Percentiles rank a stretch among this genome's conserved stretches.
phyloP scores from a whole-genome alignment of 345 rosid species.

The Xanthoceras sorbifolium region DNA sequence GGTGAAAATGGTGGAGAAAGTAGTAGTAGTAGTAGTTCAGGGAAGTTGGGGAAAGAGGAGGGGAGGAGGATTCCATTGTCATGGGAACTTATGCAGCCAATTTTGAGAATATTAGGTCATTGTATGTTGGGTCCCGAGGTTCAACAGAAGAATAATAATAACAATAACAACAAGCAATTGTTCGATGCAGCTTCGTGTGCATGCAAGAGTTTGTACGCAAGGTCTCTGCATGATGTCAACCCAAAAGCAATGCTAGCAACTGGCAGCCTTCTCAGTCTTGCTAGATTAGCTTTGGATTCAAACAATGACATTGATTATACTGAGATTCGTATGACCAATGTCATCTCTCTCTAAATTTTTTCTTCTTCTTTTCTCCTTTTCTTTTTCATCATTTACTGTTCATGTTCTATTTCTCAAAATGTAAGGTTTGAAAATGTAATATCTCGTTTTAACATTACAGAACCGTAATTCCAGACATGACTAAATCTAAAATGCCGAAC shows the following conservation, averaged over 20 bases:
- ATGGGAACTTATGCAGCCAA: slow-evolving; percentile 86
- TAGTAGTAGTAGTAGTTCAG: neutral
- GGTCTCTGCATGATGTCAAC: slow-evolving; percentile 64
- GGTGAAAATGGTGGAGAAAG: neutral
- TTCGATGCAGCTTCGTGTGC: slow-evolving; percentile 50
- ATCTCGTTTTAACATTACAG: no score
- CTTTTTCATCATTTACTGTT: neutral
- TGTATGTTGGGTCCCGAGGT: slow-evolving; percentile 53
- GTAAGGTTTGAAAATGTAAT: no score
- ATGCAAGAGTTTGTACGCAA: slow-evolving; percentile 55
- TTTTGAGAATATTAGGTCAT: slow-evolving; percentile 71
- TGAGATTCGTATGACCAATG: slow-evolving; percentile 43
- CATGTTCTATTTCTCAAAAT: no score
- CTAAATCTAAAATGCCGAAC: no score
- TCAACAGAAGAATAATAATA: no score
- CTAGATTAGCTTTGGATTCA: slow-evolving; percentile 47
- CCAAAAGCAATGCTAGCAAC: slow-evolving; percentile 73
- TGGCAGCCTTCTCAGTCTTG: slow-evolving; percentile 60
- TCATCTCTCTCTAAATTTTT: slow-evolving; percentile 31
- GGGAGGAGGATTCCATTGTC: slow-evolving; percentile 54
- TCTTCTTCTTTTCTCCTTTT: neutral
- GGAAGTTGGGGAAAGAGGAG: no score
- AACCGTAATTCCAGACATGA: no score
- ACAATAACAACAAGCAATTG: slow-evolving; percentile 34
- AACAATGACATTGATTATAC: slow-evolving; percentile 51